These are phyloP conservation scores for Citrus sinensis DNA, from an alignment of 345 rosid genomes.

Conservation along the genomic window DNA sequence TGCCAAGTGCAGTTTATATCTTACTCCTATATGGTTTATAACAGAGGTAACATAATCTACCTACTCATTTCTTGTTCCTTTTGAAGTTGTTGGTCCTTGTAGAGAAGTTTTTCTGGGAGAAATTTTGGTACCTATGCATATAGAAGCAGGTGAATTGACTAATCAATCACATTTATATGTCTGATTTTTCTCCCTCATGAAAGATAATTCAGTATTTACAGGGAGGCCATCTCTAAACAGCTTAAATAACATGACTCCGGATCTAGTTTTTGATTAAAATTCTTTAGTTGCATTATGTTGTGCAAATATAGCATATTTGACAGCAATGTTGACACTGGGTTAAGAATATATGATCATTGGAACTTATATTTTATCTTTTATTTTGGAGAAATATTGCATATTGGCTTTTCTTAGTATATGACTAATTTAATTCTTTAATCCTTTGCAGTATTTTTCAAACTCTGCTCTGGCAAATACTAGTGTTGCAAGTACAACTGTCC, in stretches of 20 bases:
- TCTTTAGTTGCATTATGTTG: not conserved
- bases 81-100: not conserved
- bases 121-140: not conserved
- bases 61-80: not conserved
- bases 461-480: conserved; percentile 67
- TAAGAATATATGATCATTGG: not conserved
- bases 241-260: not conserved
- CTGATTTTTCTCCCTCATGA: not conserved
- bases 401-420: not conserved
- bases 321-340: not conserved
- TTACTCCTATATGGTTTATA: conserved; percentile 65
- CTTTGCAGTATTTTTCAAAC: conserved; percentile 51
- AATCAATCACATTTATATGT: not conserved
- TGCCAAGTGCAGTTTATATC: conserved; percentile 46
- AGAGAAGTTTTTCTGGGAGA: not conserved
- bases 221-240: not conserved
- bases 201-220: not conserved
- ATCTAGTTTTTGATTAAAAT: not conserved
- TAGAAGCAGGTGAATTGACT: not conserved
- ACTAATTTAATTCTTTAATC: conserved; percentile 9
- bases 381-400: not conserved
- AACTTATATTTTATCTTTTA: not conserved
- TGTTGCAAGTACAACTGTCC: conserved; percentile 66
- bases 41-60: conserved; percentile 42
- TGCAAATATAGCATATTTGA: not conserved